Conservation (phyloP, 306 rosid genomes). For the peach (Prunus persica) region DNA sequence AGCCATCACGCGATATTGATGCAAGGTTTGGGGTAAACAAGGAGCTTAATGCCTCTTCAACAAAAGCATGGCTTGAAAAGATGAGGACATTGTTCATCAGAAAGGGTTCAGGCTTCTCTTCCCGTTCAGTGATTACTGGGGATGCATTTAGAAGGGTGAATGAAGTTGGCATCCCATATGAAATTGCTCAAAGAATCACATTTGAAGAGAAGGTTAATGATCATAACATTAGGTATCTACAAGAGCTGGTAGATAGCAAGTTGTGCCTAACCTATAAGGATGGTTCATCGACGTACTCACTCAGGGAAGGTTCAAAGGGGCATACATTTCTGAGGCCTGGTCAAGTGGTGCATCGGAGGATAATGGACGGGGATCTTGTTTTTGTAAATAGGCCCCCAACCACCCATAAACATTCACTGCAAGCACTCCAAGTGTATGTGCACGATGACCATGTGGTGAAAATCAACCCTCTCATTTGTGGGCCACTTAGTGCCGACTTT, state of each 20-base stretch:
- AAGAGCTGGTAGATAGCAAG: conserved; percentile 75
- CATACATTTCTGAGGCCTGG: conserved; percentile 71
- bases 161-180: conserved; percentile 85
- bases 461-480: conserved; percentile 93
- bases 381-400: conserved; percentile 93
- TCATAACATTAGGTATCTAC: conserved; percentile 64
- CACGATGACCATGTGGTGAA: conserved; percentile 88
- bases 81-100: conserved; percentile 83
- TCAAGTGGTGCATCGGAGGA: conserved; percentile 80
- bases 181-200: conserved; percentile 78
- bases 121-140: conserved; percentile 92
- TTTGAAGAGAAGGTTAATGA: conserved; percentile 81
- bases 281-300: conserved; percentile 71
- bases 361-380: conserved; percentile 93
- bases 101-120: conserved; percentile 98
- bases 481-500: conserved; percentile 90
- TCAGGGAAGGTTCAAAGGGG: conserved; percentile 91
- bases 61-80: conserved; percentile 91
- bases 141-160: conserved; percentile 75
- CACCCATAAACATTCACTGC: conserved; percentile 89
- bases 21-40: conserved; percentile 63
- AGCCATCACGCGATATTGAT: conserved; percentile 64
- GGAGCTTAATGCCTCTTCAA: conserved; percentile 61
- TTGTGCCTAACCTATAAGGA: conserved; percentile 72
- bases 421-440: conserved; percentile 79